Evolutionary conservation across 306 rosid species (phyloP), one percentile per base, ranked within the genome.

Genomic region (Ormosia semicastrata): DNA sequence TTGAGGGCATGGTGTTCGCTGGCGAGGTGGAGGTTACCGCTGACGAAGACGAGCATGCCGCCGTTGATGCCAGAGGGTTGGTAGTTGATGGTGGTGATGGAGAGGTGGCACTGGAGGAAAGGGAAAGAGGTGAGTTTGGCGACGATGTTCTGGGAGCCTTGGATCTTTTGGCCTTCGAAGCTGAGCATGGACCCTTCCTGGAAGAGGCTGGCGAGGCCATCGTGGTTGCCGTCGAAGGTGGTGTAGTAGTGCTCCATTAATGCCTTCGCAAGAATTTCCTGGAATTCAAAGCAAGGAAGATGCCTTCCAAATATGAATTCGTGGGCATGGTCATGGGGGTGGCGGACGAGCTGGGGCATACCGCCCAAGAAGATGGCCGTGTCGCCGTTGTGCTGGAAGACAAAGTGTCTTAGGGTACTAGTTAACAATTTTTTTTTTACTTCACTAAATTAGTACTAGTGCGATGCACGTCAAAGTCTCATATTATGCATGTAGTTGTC

Each of bases 31-130:
- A 95, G 98, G 59, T 84, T 93, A 17, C 99, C 99, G 83, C 98
- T 92, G 90, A 95, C 99, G 75, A 95, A 93, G 83, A 93, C 99
- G 32, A 93, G 92, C 97, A 93, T 89, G 44, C 99, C 98, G 29
- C 91, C 91, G 52, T 77, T 90, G 80, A 89, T 85, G 29, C 88
- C 93, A 56, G 99, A 95, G 39, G 99, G 97, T 81, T 95, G 99
- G 71, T 87, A 93, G 76, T 95, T 97, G 64, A 95, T 93, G 88
- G 97, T 93, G 87, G 91, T 70, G 91, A 93, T 89, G 91, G 75
- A 40, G 91, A 93, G 99, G 86, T 83, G 89, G 84, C 97, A 95
- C 96, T 95, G 98, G 85, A 90, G 96, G 84, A 95, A 95, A 30
- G 98, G 99, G 14, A 93, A 93, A 63, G 89, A 71, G 39, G 91